Evolutionary conservation across 257 asterid genomes (phyloP), one percentile per base, ranked within the genome.

Genomic region (Przewalskia tangutica): DNA sequence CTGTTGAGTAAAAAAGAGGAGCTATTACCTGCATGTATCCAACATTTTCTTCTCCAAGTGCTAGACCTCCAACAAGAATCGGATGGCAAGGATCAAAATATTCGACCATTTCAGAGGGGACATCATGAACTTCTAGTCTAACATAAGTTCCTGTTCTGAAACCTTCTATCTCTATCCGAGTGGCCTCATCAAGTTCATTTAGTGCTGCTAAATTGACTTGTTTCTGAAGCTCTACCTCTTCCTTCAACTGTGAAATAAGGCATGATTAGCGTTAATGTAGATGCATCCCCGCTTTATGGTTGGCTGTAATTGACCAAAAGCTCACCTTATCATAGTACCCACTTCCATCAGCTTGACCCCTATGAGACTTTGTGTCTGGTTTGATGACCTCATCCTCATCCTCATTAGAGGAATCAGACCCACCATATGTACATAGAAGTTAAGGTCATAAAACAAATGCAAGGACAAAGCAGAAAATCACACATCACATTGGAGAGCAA

Each of bases 61-160:
- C 95, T 85, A 96, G 94, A 78, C 99, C 99, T 80, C 99, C 99
- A 78, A 96, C 91, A 85, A 96, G 89, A 84, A 96, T 79, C 63
- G 98, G 98, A 86, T 93, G 98, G 77, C 85, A 86, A 82, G 98
- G 99, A 89, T 96, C 93, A 86, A 96, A 94, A 84, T 96, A 84
- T 76, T 96, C 99, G 66, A 96, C 97, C 99, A 96, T 93, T 87
- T 96, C 98, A 82, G 23, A 92, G 55, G 97, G 99, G 83, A 96
- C 98, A 82, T 87, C 93, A 79, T 88, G 97, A 87, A 96, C 83
- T 90, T 92, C 99, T 40, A 96, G 89, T 87, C 99, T 92, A 76
- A 94, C 87, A 83, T 96, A 96, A 75, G 91, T 89, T 82, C 99
- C 99, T 55, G 98, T 91, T 86, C 97, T 89, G 87, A 84, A 91